Percentiles rank a stretch among this genome's conserved stretches.
Conservation (phyloP, 176 grass and related monocot species). For the Musa itinerans region DNA sequence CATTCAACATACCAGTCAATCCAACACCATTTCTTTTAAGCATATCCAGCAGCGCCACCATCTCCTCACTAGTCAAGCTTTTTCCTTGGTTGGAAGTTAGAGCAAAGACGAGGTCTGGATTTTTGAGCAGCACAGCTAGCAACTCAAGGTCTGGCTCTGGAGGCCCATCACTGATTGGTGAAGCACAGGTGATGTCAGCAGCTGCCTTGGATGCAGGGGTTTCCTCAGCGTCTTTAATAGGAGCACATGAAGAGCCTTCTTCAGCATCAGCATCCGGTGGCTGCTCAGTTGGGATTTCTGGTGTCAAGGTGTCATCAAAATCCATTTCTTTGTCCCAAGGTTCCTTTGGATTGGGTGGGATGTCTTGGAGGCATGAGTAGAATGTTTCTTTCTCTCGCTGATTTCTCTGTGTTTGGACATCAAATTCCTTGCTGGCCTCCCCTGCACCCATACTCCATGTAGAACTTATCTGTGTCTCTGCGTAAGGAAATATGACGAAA, state of each 20-base stretch:
- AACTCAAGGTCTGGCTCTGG: slow-evolving; percentile 69
- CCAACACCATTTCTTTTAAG: slow-evolving; percentile 73
- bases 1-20: slow-evolving; percentile 47
- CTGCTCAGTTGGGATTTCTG: slow-evolving; percentile 77
- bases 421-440: slow-evolving; percentile 73
- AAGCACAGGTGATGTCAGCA: slow-evolving; percentile 18
- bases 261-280: slow-evolving; percentile 39
- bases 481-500: slow-evolving; percentile 28
- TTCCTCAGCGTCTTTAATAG: slow-evolving; percentile 10
- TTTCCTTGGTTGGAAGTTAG: slow-evolving; percentile 51
- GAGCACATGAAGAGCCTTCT: slow-evolving; percentile 5
- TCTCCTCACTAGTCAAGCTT: slow-evolving; percentile 47
- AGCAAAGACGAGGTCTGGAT: slow-evolving; percentile 90
- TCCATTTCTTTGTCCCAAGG: slow-evolving; percentile 93
- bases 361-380: slow-evolving; percentile 44
- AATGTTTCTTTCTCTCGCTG: slow-evolving; percentile 65
- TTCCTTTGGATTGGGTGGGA: slow-evolving; percentile 63
- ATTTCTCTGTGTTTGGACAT: slow-evolving; percentile 71
- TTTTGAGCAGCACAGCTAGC: slow-evolving; percentile 82
- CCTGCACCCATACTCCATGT: slow-evolving; percentile 61
- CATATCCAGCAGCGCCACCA: slow-evolving; percentile 65
- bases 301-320: slow-evolving; percentile 84
- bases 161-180: slow-evolving; percentile 17
- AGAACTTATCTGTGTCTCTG: slow-evolving; percentile 57
- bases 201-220: slow-evolving; percentile 19